Base-by-base conservation (phyloP, 2,329 filamentous ascomycete species). In the Claviceps humidiphila region DNA sequence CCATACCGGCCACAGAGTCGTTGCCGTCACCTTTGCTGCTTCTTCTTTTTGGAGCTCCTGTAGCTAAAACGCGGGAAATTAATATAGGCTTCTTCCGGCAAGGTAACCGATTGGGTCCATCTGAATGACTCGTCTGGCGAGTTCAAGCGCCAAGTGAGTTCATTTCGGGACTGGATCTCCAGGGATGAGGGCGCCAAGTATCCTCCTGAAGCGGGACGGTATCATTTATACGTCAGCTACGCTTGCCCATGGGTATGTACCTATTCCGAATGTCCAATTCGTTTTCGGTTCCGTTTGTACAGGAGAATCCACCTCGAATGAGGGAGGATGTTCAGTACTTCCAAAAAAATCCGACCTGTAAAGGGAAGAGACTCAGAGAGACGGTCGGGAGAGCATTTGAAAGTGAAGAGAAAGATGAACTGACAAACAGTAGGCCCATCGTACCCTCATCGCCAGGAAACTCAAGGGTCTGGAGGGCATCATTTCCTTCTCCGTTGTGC, bases 161-260 rank as follows among this genome's bases (percentile, higher is more conserved):
- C 81, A 52, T 97, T 97, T 71, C 82, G 93, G 54, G 80, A 85
- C 67, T 87, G 74, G 68, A 86, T 95, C 67, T 88, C 85, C 37
- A 79, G 76, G 56, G 80, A 87, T 59, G 69, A 80, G 1, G 83
- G 79, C 43, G 84, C 87, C 5, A 71, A 83, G 66, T 96, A 89
- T 60, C 86, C 89, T 5, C 79, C 89, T 1, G 91, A 97, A 71
- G 88, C 87, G 70, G 88, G 79, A 51, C 79, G 93, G 52, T 98
- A 98, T 67, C 93, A 98, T 70, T 81, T 98, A 60, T 98, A 91
- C 65, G 85, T 95, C 59, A 91, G 85, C 62, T 95, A 95, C 69
- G 90, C 90, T 6, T 96, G 90, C 68, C 90, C 90, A 4, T 96
- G 90, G 90, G 84, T 74, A 60, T 51, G 69, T 61, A n/a, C 24